Evolutionary conservation across 805 yeast species (phyloP), one percentile per base, ranked within the genome.

Genomic region (Priceomyces melissophilus): DNA sequence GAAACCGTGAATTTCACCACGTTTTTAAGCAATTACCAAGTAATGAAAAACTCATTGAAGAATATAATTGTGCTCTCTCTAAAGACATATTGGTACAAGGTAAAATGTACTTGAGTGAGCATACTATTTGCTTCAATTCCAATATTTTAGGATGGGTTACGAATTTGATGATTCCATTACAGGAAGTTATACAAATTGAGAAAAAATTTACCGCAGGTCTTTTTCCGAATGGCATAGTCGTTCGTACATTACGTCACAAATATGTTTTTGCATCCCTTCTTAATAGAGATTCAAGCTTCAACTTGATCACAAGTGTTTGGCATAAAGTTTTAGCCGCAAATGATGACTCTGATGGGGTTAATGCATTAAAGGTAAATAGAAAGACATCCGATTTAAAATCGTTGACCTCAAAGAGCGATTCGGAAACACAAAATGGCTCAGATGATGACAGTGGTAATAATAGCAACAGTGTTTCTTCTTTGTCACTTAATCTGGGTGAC

Each of bases 31-130:
- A 74, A 33, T 53, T 82, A 1, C 76, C 79, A 3, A 41, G 60
- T 1, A 58, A 54, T 20, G 90, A 83, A 50, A 59, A 68, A 25
- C 65, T 82, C n/a, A 65, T 82, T 31, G 79, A 74, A 20, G 87
- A 81, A 47, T 78, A 66, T 51, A 71, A 79, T 13, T 82, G 89
- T 63, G 89, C 89, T 0, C 65, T 76, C 25, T 79, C 81, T 13
- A 71, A 75, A 39, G 89, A 84, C 49, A 79, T 84, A 30, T 60
- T 84, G 26, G 69, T 81, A 12, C 90, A 84, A 46, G 90, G 90
- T 12, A 71, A 76, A 45, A 53, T 84, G 54, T 83, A 78, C 56
- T 58, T 84, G 5, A 71, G 81, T 32, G 78, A 78, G 41, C 65
- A 68, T 40, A 73, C 71, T 50, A 58, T 84, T 12, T 74, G 82